These are phyloP conservation scores for Polychytrium aggregatum DNA, from an alignment of 192 early-diverging fungal genomes.

Conservation along the genomic window DNA sequence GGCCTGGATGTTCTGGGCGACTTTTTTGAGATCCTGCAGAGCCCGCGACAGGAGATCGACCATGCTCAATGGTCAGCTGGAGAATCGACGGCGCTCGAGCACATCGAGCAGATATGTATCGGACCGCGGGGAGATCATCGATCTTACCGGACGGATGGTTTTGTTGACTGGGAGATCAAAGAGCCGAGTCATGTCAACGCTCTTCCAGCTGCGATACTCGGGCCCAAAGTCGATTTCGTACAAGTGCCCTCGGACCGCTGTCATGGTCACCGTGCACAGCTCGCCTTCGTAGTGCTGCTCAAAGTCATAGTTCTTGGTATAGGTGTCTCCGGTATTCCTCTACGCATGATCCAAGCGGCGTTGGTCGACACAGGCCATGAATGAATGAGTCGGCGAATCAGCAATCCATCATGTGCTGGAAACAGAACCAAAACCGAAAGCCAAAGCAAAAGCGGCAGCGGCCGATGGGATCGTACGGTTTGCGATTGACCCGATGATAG, in stretches of 20 bases:
- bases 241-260: conserved; percentile 73
- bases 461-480: too few species aligned
- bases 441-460: too few species aligned
- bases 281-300: conserved; percentile 39
- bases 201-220: conserved; percentile 51
- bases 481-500: too few species aligned
- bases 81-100: neutral
- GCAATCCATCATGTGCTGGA: too few species aligned
- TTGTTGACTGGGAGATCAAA: conserved; percentile 61
- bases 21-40: conserved; percentile 24
- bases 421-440: too few species aligned
- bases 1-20: conserved; percentile 54
- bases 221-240: conserved; percentile 54
- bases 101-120: too few species aligned
- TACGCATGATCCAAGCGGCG: too few species aligned
- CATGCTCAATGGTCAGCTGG: neutral
- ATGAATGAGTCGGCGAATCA: neutral
- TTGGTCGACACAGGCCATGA: too few species aligned
- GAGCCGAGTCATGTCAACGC: conserved; percentile 41
- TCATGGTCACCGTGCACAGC: conserved; percentile 62
- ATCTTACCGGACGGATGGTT: conserved; percentile 26
- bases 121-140: too few species aligned
- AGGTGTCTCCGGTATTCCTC: conserved; percentile 36
- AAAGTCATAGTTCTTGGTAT: conserved; percentile 78
- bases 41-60: neutral